Conservation (phyloP, 495 filamentous ascomycete species). For the Podospora pseudopauciseta region DNA sequence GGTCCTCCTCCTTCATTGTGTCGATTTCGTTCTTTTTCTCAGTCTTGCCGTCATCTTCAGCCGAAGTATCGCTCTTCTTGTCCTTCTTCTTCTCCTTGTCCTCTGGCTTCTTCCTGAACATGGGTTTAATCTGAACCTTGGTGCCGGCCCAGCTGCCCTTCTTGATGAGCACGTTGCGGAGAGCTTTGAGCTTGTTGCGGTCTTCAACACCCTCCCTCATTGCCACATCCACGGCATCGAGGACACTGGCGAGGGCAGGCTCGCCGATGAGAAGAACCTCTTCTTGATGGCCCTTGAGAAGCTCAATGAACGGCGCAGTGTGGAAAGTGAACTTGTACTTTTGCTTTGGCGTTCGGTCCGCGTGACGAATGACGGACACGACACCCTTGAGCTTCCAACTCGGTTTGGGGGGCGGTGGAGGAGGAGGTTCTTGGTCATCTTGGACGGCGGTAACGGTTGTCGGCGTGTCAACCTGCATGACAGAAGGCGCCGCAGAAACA, state of each 20-base stretch:
- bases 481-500: conserved; percentile 40
- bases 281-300: conserved; percentile 91
- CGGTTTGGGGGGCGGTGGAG: conserved; percentile 86
- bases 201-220: conserved; percentile 78
- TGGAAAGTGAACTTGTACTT: conserved; percentile 99
- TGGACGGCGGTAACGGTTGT: neutral
- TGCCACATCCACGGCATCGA: conserved; percentile 76
- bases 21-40: conserved; percentile 1
- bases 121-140: conserved; percentile 98
- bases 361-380: conserved; percentile 92
- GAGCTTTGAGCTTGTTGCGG: conserved; percentile 72
- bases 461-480: conserved; percentile 20
- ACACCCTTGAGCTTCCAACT: conserved; percentile 99
- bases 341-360: conserved; percentile 95
- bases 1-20: conserved; percentile 7
- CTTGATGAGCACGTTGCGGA: conserved; percentile 80
- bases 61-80: conserved; percentile 14
- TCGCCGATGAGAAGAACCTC: conserved; percentile 93
- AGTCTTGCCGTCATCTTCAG: conserved; percentile 16
- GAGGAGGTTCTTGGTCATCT: conserved; percentile 42
- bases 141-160: conserved; percentile 93
- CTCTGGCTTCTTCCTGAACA: conserved; percentile 76
- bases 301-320: conserved; percentile 88
- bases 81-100: conserved; percentile 55
- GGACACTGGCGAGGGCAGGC: conserved; percentile 82